Evolutionary conservation across 768 basidiomycete genomes (phyloP).

Genomic region (Collybia nuda): DNA sequence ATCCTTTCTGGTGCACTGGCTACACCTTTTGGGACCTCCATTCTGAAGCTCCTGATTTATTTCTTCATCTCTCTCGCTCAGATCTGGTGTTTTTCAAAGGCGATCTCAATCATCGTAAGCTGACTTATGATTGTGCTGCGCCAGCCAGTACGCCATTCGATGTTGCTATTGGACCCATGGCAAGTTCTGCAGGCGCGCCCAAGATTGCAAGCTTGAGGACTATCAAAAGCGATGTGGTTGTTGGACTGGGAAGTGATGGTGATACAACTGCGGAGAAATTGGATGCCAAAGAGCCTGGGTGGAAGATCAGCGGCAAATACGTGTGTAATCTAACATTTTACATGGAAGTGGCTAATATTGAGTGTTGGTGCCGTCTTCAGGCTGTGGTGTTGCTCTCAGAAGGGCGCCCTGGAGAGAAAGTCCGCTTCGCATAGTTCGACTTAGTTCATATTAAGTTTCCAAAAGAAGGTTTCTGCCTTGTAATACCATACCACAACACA

Average conservation of each 20-base stretch:
- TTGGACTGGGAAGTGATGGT: conserved; percentile 71
- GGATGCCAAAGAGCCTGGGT: conserved; percentile 86
- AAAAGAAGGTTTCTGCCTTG: no score
- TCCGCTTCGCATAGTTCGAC: conserved; percentile 58
- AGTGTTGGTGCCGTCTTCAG: conserved; percentile 31
- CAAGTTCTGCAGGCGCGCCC: conserved; percentile 84
- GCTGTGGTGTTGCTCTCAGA: conserved; percentile 87
- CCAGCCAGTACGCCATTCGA: conserved; percentile 88
- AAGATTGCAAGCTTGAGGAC: conserved; percentile 85
- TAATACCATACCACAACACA: no score
- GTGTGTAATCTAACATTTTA: conserved; percentile 46
- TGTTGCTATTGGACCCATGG: conserved; percentile 90
- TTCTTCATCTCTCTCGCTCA: conserved; percentile 86
- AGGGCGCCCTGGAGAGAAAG: conserved; percentile 86
- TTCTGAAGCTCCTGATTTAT: conserved; percentile 84
- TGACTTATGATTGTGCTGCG: conserved; percentile 85
- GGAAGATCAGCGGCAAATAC: conserved; percentile 98
- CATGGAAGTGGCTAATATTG: conserved; percentile 1
- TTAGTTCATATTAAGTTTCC: no score
- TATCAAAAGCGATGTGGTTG: conserved; percentile 95
- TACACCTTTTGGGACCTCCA: conserved; percentile 92
- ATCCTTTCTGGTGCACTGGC: conserved; percentile 95
- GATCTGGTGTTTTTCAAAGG: conserved; percentile 96
- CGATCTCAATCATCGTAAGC: conserved; percentile 89
- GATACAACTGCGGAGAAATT: conserved; percentile 73